These are phyloP conservation scores for Verticillium zaregamsianum DNA, from an alignment of 2,329 filamentous ascomycete genomes.

Conservation along the genomic window DNA sequence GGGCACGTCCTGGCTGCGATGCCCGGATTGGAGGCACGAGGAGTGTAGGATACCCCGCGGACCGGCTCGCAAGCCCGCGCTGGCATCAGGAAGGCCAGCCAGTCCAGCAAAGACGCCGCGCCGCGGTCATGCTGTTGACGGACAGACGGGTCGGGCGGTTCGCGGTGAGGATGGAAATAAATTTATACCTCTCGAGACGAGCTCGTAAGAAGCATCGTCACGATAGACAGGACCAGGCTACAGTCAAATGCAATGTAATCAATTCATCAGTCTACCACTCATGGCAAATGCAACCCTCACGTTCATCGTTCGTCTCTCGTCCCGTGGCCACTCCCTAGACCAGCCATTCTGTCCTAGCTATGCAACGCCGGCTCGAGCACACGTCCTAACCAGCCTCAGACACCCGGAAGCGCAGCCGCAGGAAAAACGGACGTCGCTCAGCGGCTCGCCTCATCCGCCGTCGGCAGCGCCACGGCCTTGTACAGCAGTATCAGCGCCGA, in stretches of 20 bases:
- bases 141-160: not conserved
- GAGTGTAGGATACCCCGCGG: too few species aligned
- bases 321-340: not conserved
- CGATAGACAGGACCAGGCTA: too few species aligned
- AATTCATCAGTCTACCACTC: not conserved
- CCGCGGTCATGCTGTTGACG: not conserved
- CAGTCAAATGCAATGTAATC: not conserved
- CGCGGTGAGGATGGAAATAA: not conserved
- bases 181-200: too few species aligned
- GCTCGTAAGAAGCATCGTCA: not conserved
- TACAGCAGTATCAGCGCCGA: constrained; percentile 80
- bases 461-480: constrained; percentile 66
- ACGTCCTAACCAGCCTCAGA: constrained; percentile 10
- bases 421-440: constrained; percentile 12
- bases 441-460: constrained; percentile 39
- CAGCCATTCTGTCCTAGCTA: not conserved
- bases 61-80: not conserved
- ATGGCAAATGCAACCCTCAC: not conserved
- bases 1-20: too few species aligned
- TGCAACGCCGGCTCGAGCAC: not conserved
- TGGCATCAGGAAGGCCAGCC: not conserved
- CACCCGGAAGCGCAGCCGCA: not conserved
- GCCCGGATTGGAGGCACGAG: too few species aligned
- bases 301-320: not conserved
- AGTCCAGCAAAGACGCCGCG: not conserved